Evolutionary conservation across 2,329 filamentous ascomycete species (phyloP).

Genomic region (Fusarium tanahbumbuense): DNA sequence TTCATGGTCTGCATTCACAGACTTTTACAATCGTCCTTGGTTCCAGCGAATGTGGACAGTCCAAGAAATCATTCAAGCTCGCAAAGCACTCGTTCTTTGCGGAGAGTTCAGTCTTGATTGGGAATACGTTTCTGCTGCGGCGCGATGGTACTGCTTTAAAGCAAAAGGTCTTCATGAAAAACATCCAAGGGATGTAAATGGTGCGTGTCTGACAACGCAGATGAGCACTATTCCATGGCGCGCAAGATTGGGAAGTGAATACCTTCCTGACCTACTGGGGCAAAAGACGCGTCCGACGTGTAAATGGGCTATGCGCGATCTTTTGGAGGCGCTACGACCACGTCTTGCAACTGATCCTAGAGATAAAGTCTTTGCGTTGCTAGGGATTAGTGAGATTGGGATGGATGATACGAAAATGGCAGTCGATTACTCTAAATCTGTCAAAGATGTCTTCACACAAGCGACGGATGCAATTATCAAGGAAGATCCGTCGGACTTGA

Average conservation of each 20-base stretch:
- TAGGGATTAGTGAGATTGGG: slow-evolving; percentile 30
- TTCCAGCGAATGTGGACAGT: slow-evolving; percentile 41
- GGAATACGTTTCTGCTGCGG: slow-evolving; percentile 30
- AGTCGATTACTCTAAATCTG: slow-evolving; percentile 26
- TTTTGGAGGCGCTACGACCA: slow-evolving; percentile 26
- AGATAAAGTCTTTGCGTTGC: slow-evolving; percentile 35
- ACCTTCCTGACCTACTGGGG: neutral
- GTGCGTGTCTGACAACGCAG: slow-evolving; percentile 10
- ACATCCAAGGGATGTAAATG: slow-evolving; percentile 9
- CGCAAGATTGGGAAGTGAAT: slow-evolving; percentile 20
- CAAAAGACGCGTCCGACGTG: slow-evolving; percentile 22
- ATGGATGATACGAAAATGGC: neutral
- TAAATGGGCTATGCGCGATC: slow-evolving; percentile 25
- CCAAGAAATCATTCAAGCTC: slow-evolving; percentile 40
- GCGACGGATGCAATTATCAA: slow-evolving; percentile 34
- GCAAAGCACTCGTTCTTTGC: slow-evolving; percentile 32
- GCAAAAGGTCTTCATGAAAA: slow-evolving; percentile 1
- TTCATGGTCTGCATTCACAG: slow-evolving; percentile 18
- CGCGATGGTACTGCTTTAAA: slow-evolving; percentile 33
- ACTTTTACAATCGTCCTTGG: slow-evolving; percentile 36
- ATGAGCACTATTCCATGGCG: slow-evolving; percentile 34
- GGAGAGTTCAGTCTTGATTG: slow-evolving; percentile 20
- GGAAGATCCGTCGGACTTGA: slow-evolving; percentile 2
- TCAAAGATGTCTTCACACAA: slow-evolving; percentile 21
- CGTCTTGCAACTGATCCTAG: slow-evolving; percentile 28